Evolutionary conservation across 768 basidiomycete genomes (phyloP).

Genomic region (Hydnomerulius pinastri): DNA sequence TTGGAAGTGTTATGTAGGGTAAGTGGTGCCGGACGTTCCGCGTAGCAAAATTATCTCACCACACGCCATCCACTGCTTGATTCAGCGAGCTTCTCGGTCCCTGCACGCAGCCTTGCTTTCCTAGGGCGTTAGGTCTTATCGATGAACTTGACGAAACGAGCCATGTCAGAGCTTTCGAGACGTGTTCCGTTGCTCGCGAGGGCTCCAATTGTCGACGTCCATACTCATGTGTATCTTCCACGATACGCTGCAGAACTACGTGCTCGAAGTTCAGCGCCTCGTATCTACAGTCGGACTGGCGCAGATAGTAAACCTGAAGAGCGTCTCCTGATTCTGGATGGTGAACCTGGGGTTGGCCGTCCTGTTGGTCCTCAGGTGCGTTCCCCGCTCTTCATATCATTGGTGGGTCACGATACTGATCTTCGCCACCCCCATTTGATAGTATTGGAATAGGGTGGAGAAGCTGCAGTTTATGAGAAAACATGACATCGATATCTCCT

Average conservation of each 20-base stretch:
- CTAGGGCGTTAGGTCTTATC: slow-evolving; percentile 22
- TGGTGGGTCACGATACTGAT: slow-evolving; percentile 10
- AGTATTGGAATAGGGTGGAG: slow-evolving; percentile 78
- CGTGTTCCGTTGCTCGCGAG: slow-evolving; percentile 18
- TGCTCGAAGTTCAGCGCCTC: slow-evolving; percentile 61
- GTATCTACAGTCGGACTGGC: slow-evolving; percentile 54
- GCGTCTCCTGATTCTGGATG: slow-evolving; percentile 73
- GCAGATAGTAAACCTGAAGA: slow-evolving; percentile 57
- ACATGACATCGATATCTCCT: slow-evolving; percentile 77
- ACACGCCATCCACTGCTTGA: slow-evolving; percentile 1
- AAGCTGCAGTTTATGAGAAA: slow-evolving; percentile 86
- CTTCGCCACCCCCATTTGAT: slow-evolving; percentile 1
- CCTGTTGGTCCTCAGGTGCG: slow-evolving; percentile 78
- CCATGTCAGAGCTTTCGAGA: slow-evolving; percentile 28
- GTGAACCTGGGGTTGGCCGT: slow-evolving; percentile 77
- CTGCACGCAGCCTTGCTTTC: slow-evolving; percentile 8
- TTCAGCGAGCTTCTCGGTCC: slow-evolving; percentile 8
- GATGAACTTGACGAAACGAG: slow-evolving; percentile 26
- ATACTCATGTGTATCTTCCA: slow-evolving; percentile 85
- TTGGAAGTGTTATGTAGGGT: slow-evolving; percentile 11
- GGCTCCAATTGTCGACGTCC: slow-evolving; percentile 70
- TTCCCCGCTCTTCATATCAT: slow-evolving; percentile 1
- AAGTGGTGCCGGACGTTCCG: slow-evolving; percentile 9
- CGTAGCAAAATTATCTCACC: slow-evolving; percentile 23
- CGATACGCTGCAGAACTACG: slow-evolving; percentile 74